A percentile compares a stretch with the other conserved stretches of the same genome.
Conservation (phyloP, 192 early-diverging fungal species). For the Mortierella antarctica region DNA sequence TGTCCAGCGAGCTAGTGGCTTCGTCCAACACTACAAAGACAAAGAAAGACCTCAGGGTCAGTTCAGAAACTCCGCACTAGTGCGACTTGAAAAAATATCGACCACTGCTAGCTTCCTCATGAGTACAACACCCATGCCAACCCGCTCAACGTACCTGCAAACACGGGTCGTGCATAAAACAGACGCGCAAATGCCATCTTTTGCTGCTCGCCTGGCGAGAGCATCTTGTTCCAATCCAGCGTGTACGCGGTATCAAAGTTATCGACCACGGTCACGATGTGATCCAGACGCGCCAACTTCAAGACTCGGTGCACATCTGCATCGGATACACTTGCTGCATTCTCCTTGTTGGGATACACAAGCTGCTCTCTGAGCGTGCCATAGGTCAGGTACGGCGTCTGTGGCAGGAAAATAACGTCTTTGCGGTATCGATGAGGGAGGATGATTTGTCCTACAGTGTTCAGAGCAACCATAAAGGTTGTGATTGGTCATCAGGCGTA, state of each 20-base stretch:
- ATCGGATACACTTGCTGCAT: slow-evolving; percentile 54
- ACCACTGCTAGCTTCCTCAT: slow-evolving; percentile 31
- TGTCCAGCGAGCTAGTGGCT: slow-evolving; percentile 75
- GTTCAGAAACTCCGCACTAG: neutral
- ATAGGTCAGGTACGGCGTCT: slow-evolving; percentile 31
- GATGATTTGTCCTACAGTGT: slow-evolving; percentile 69
- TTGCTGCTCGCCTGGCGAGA: slow-evolving; percentile 86
- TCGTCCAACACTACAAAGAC: slow-evolving; percentile 69
- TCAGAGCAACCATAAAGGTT: slow-evolving; percentile 56
- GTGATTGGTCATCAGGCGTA: too few species aligned
- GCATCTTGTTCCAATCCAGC: slow-evolving; percentile 70
- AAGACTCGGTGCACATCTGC: slow-evolving; percentile 53
- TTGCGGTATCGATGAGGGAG: slow-evolving; percentile 57
- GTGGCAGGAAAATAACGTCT: slow-evolving; percentile 34
- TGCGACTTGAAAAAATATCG: slow-evolving; percentile 7
- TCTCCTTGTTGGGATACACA: slow-evolving; percentile 16
- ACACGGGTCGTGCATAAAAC: slow-evolving; percentile 75
- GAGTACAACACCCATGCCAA: neutral
- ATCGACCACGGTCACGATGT: slow-evolving; percentile 49
- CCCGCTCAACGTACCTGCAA: slow-evolving; percentile 65
- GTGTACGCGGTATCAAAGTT: slow-evolving; percentile 59
- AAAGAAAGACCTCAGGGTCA: neutral
- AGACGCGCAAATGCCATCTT: slow-evolving; percentile 74
- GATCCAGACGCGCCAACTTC: slow-evolving; percentile 47
- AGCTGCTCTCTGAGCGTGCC: slow-evolving; percentile 30